phyloP scores from a whole-genome alignment of 371 early-diverging fungal species.

The Mortierella sp. region DNA sequence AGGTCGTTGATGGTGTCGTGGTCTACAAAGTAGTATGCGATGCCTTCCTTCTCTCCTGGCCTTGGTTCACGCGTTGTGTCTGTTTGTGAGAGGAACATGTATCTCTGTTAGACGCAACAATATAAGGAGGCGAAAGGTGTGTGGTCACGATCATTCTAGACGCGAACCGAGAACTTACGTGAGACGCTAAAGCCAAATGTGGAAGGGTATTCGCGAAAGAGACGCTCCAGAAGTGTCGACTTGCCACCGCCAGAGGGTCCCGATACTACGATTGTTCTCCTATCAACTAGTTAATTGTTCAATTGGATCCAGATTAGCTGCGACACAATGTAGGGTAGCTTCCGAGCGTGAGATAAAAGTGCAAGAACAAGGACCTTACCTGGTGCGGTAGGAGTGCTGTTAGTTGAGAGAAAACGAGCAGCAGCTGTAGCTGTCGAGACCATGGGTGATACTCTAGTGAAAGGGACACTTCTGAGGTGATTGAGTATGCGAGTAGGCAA shows the following conservation, averaged over 20 bases:
- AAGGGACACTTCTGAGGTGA: background rate
- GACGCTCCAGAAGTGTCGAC: conserved; percentile 92
- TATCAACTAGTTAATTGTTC: conserved; percentile 20
- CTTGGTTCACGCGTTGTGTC: conserved; percentile 97
- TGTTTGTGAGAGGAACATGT: conserved; percentile 21
- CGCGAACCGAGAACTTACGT: conserved; percentile 68
- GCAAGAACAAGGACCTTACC: background rate
- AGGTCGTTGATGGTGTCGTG: conserved; percentile 76
- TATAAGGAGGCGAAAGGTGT: background rate
- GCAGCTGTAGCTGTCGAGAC: background rate
- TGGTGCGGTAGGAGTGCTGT: background rate
- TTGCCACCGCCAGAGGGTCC: conserved; percentile 98
- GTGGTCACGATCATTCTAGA: background rate
- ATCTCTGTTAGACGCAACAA: too few species aligned
- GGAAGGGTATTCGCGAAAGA: conserved; percentile 87
- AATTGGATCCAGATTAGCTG: background rate
- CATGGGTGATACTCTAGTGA: background rate
- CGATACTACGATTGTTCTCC: conserved; percentile 78
- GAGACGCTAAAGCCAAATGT: conserved; percentile 96
- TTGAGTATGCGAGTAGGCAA: background rate
- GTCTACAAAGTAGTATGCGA: conserved; percentile 93
- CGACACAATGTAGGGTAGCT: too few species aligned
- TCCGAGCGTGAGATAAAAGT: too few species aligned
- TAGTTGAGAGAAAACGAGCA: background rate
- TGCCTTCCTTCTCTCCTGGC: conserved; percentile 90